Evolutionary conservation across 345 rosid species (phyloP).

Genomic region (Hibiscus tridactylites): DNA sequence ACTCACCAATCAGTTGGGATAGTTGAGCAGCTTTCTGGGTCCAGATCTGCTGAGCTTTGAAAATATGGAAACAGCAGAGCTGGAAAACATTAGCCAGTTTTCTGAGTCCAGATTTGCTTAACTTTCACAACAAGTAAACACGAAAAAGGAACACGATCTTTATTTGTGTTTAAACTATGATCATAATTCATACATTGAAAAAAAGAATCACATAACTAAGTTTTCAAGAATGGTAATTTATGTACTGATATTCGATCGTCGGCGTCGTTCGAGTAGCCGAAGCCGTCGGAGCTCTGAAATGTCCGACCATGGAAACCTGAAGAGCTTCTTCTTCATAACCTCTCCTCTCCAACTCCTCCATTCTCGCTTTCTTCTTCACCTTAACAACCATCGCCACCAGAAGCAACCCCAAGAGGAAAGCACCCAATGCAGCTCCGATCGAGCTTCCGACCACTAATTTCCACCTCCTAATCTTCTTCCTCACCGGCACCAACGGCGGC

Average conservation of each 20-base stretch:
- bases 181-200: slow-evolving; percentile 4
- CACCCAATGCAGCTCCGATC: slow-evolving; percentile 61
- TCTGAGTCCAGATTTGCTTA: too few relatives aligned
- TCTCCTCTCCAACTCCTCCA: slow-evolving; percentile 79
- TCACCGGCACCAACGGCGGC: slow-evolving; percentile 8
- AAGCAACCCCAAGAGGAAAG: slow-evolving; percentile 56
- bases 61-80: too few relatives aligned
- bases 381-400: slow-evolving; percentile 56
- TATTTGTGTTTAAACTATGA: slow-evolving; percentile 20
- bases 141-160: too few relatives aligned
- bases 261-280: slow-evolving; percentile 62
- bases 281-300: slow-evolving; percentile 67
- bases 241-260: slow-evolving; percentile 56
- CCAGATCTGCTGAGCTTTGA: too few relatives aligned
- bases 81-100: too few relatives aligned
- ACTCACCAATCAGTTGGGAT: too few relatives aligned
- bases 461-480: slow-evolving; percentile 57
- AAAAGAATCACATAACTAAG: not conserved
- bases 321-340: slow-evolving; percentile 91
- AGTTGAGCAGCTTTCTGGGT: too few relatives aligned
- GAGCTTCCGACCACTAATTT: slow-evolving; percentile 70
- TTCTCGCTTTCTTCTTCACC: slow-evolving; percentile 66
- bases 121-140: too few relatives aligned
- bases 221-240: slow-evolving; percentile 24
- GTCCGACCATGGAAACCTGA: slow-evolving; percentile 89